Evolutionary conservation across 768 basidiomycete genomes (phyloP).

Genomic region (Amanita fuliginea): DNA sequence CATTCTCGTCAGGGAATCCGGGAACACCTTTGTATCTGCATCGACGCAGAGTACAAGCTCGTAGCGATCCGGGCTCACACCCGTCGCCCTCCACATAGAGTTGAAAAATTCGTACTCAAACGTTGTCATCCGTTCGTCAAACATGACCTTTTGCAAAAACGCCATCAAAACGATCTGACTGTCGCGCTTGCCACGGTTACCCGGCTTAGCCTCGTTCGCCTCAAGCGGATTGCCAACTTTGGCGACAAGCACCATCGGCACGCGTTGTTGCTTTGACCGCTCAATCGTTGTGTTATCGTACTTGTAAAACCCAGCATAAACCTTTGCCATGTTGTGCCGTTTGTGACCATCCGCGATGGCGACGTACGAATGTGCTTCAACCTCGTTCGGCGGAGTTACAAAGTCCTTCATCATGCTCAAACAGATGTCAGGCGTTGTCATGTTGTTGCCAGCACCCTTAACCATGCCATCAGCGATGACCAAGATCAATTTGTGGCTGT

Average conservation of each 20-base stretch:
- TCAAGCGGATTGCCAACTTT: conserved; percentile 94
- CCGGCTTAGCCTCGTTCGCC: conserved; percentile 82
- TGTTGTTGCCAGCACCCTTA: conserved; percentile 81
- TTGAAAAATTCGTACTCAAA: conserved; percentile 99
- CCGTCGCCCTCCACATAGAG: conserved; percentile 90
- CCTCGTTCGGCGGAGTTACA: conserved; percentile 66
- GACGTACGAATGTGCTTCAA: conserved; percentile 92
- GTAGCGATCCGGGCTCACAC: conserved; percentile 91
- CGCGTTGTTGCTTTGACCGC: conserved; percentile 87
- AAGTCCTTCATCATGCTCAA: conserved; percentile 97
- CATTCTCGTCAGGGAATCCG: conserved; percentile 95
- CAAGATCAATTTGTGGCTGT: conserved; percentile 91
- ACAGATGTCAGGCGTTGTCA: conserved; percentile 91
- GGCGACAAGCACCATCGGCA: conserved; percentile 92
- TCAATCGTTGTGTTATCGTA: conserved; percentile 91
- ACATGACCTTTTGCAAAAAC: conserved; percentile 99
- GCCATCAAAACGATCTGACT: conserved; percentile 96
- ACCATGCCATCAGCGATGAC: conserved; percentile 99
- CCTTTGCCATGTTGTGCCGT: conserved; percentile 98
- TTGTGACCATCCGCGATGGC: conserved; percentile 99
- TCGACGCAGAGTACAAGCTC: conserved; percentile 94
- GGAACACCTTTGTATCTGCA: conserved; percentile 98
- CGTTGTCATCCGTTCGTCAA: conserved; percentile 99
- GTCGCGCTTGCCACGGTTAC: conserved; percentile 98
- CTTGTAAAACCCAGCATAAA: conserved; percentile 94